phyloP scores from a whole-genome alignment of 2,329 filamentous ascomycete species.

The Hypoxylon sp. region DNA sequence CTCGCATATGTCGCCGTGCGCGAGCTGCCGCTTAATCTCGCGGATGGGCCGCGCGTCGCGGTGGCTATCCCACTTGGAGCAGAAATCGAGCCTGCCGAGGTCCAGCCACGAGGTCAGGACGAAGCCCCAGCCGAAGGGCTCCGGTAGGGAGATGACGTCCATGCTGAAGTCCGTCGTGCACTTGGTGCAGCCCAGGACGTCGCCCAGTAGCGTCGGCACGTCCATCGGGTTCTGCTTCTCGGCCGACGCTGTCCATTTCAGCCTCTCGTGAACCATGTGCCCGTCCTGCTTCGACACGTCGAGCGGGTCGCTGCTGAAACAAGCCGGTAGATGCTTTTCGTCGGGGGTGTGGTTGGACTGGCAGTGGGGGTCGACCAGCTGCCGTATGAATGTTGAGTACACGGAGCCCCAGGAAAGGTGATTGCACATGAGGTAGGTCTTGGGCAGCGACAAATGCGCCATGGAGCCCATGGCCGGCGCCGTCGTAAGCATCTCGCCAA shows the following conservation, averaged over 20 bases:
- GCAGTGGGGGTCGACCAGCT: slow-evolving; percentile 34
- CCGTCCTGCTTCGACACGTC: slow-evolving; percentile 44
- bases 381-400: slow-evolving; percentile 30
- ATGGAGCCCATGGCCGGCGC: neutral
- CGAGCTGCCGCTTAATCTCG: slow-evolving; percentile 20
- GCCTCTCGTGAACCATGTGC: slow-evolving; percentile 42
- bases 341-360: slow-evolving; percentile 14
- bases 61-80: slow-evolving; percentile 48
- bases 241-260: slow-evolving; percentile 31
- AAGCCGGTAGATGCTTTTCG: slow-evolving; percentile 23
- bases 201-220: slow-evolving; percentile 36
- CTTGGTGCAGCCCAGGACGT: slow-evolving; percentile 39
- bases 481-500: slow-evolving; percentile 35
- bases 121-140: slow-evolving; percentile 49
- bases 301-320: slow-evolving; percentile 35
- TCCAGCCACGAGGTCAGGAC: slow-evolving; percentile 48
- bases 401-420: slow-evolving; percentile 40
- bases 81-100: slow-evolving; percentile 45
- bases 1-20: slow-evolving; percentile 40
- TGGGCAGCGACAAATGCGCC: slow-evolving; percentile 22
- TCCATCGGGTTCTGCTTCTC: slow-evolving; percentile 30
- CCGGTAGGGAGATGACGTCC: slow-evolving; percentile 44
- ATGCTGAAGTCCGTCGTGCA: slow-evolving; percentile 48
- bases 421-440: slow-evolving; percentile 42
- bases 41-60: slow-evolving; percentile 38